Conservation (phyloP, 768 basidiomycete species). For the Boletus sensibilis region DNA sequence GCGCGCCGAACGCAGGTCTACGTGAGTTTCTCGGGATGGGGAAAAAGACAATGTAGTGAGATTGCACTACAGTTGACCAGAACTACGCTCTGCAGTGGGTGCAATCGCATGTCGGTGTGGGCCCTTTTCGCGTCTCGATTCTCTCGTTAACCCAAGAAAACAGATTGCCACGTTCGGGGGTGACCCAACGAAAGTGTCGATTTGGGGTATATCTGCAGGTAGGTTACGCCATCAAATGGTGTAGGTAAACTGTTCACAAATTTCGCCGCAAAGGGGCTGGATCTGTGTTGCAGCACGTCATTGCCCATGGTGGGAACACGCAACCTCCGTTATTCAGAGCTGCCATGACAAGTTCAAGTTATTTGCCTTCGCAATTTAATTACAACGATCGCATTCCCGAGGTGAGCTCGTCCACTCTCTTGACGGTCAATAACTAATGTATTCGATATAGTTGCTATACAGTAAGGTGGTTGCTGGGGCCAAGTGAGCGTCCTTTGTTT, state of each 20-base stretch:
- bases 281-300: conserved; percentile 9
- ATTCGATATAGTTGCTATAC: not conserved
- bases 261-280: not conserved
- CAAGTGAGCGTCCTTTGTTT: not conserved
- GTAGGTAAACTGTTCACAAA: too few relatives aligned
- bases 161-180: conserved; percentile 8
- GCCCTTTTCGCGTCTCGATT: not conserved
- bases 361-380: conserved; percentile 4
- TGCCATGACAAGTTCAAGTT: conserved; percentile 10
- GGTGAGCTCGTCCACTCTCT: not conserved
- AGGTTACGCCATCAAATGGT: not conserved
- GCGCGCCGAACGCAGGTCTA: conserved; percentile 3
- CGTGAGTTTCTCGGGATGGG: conserved; percentile 1
- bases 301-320: conserved; percentile 4
- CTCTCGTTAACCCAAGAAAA: not conserved
- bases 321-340: conserved; percentile 5
- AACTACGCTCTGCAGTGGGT: conserved; percentile 5
- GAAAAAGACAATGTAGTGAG: not conserved
- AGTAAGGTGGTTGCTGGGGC: not conserved
- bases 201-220: conserved; percentile 13
- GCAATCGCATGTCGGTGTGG: conserved; percentile 1
- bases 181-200: not conserved
- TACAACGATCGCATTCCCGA: conserved; percentile 5
- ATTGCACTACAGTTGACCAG: not conserved
- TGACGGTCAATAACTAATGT: not conserved